phyloP scores from a whole-genome alignment of 352 stramenopile genomes.

The Globisporangium carolinianum region DNA sequence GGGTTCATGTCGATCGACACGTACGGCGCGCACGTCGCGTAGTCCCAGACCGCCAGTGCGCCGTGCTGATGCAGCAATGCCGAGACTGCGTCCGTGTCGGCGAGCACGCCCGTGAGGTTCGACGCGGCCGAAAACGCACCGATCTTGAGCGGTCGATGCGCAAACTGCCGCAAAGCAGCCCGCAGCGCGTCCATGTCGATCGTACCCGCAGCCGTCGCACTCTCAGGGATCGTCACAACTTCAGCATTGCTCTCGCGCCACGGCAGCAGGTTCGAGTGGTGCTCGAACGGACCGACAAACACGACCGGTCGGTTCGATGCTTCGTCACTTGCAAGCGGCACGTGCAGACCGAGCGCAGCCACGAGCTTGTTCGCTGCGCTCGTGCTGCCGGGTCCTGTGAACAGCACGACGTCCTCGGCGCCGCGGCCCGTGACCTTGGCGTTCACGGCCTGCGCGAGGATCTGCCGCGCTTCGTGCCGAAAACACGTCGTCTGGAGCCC shows the following conservation, averaged over 20 bases:
- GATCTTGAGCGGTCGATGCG: constrained; percentile 59
- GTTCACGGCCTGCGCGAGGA: constrained; percentile 88
- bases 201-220: constrained; percentile 19
- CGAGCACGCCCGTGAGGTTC: constrained; percentile 94
- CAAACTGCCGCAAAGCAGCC: constrained; percentile 39
- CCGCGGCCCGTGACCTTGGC: constrained; percentile 87
- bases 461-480: constrained; percentile 91
- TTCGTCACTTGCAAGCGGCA: constrained; percentile 11
- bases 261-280: constrained; percentile 97
- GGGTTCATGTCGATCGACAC: constrained; percentile 96
- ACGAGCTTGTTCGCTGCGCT: constrained; percentile 81
- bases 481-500: constrained; percentile 90
- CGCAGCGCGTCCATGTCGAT: constrained; percentile 59
- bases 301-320: constrained; percentile 63
- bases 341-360: constrained; percentile 47
- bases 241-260: constrained; percentile 91
- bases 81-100: constrained; percentile 87
- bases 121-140: constrained; percentile 90
- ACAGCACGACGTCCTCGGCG: constrained; percentile 93
- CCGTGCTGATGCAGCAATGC: constrained; percentile 88
- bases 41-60: constrained; percentile 94
- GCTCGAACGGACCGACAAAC: constrained; percentile 92
- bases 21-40: constrained; percentile 92
- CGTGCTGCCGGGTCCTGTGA: constrained; percentile 86
- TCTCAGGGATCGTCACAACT: constrained; percentile 71